phyloP scores from a whole-genome alignment of 768 basidiomycete species.

The Lactifluus volemus region DNA sequence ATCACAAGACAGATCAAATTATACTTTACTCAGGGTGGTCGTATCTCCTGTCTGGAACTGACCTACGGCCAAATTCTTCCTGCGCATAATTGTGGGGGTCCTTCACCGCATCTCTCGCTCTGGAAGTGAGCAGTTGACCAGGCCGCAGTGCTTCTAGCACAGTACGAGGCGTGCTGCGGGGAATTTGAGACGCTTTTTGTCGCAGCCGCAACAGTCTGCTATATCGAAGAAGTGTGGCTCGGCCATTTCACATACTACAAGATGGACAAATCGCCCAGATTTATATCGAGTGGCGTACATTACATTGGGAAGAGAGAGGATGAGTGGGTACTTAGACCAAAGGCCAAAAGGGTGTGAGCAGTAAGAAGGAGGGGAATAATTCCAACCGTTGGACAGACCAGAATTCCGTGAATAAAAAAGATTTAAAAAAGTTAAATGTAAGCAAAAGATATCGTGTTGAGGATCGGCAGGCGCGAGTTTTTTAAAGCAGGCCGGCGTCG shows the following conservation, averaged over 20 bases:
- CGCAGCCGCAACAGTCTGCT: not conserved
- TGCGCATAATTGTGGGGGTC: no score
- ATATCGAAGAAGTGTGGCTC: not conserved
- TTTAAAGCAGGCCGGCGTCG: slow-evolving; percentile 15
- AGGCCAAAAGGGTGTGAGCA: not conserved
- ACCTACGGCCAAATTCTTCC: no score
- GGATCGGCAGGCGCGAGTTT: not conserved
- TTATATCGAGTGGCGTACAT: not conserved
- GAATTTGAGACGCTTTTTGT: not conserved
- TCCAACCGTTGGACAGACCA: not conserved
- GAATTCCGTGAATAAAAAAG: not conserved
- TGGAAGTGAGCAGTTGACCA: not conserved
- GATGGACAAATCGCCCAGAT: not conserved
- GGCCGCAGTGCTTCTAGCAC: not conserved
- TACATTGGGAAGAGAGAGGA: slow-evolving; percentile 1
- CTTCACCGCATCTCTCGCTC: not conserved
- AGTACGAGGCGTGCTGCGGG: not conserved
- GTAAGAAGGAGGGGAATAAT: not conserved
- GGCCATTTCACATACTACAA: not conserved
- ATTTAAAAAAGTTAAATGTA: not conserved
- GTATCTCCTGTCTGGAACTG: no score
- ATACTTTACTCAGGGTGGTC: no score
- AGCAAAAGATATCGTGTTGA: not conserved
- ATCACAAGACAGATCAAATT: not conserved
- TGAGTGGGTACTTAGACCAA: not conserved